Base-by-base conservation (phyloP, 1,284 basidiomycete species). In the Sanghuangporus sanghuang region DNA sequence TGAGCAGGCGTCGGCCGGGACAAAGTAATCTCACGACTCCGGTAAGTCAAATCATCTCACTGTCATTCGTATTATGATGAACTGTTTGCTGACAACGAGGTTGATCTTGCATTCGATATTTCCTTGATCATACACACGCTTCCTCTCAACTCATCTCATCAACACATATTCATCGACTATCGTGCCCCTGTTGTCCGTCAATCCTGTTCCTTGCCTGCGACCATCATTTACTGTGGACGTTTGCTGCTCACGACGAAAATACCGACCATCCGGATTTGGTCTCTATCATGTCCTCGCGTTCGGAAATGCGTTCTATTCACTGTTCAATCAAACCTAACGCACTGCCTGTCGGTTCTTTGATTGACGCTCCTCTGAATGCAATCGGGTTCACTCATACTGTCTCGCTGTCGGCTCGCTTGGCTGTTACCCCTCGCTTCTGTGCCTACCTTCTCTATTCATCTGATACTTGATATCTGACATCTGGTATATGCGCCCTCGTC, bases 21-120 rank as follows among this genome's bases (percentile, higher is more conserved):
- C 97, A 99, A 81, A 95, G 92, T 76, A 90, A 96, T 71, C 86
- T 99, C 64, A 98, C 97, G 52, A 99, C 97, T 35, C 95, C 96
- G 14, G 94, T 92, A 68, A 69, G 93, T 78, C 4, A 18, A 65
- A 57, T 65, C 56, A 42, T 46, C 23, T 27, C 64, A 35, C 57
- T 23, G 27, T 62, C 27, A 42, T 59, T 44, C 27, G 27, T 32
- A 32, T 46, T n/a, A n/a, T n/a, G 7, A 6, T 9, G 16, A 6
- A 14, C 21, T 6, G 44, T n/a, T 46, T 46, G 6, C 44, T 46
- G 44, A 46, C 44, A 46, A 6, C 44, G 23, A 23, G 23, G 23
- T 46, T 6, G 16, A n/a, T 16, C 21, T 46, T 6, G 16, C 21
- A 46, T 6, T 46, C 44, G 16, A 18, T 46, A 3, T 46, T 14